Evolutionary conservation across 2,329 filamentous ascomycete genomes (phyloP).

Genomic region (Proliferodiscus dingleyae): DNA sequence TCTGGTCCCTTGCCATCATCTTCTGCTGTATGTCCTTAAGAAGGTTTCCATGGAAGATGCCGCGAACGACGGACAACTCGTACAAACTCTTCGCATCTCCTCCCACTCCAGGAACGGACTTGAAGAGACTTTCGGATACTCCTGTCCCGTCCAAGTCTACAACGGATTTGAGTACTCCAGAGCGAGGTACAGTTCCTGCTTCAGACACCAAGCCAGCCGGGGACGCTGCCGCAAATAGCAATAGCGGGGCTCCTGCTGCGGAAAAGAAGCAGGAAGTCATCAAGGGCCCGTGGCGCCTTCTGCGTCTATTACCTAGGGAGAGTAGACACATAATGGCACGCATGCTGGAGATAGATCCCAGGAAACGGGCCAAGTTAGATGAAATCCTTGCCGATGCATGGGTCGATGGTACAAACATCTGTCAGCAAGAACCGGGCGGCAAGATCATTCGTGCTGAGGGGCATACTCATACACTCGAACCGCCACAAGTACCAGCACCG

Average conservation of each 20-base stretch:
- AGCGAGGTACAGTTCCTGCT: conserved; percentile 18
- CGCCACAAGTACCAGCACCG: conserved; percentile 46
- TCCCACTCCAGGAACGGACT: conserved; percentile 63
- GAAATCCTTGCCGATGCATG: conserved; percentile 86
- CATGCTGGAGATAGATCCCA: conserved; percentile 88
- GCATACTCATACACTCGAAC: conserved; percentile 82
- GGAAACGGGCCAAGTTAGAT: conserved; percentile 74
- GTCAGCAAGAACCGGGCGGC: conserved; percentile 76
- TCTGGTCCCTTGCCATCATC: conserved; percentile 98
- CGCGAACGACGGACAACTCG: conserved; percentile 85
- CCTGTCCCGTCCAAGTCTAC: conserved; percentile 25
- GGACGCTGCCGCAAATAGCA: conserved; percentile 4
- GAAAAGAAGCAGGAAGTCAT: conserved; percentile 67
- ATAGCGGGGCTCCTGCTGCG: conserved; percentile 15
- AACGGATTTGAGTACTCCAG: conserved; percentile 18
- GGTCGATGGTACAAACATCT: conserved; percentile 82
- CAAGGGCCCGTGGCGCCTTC: conserved; percentile 84
- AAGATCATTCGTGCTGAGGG: conserved; percentile 66
- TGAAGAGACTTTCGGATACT: conserved; percentile 21
- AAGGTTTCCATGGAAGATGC: conserved; percentile 95
- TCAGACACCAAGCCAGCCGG: conserved; percentile 14
- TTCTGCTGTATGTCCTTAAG: conserved; percentile 98
- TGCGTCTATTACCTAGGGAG: conserved; percentile 83
- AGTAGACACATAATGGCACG: conserved; percentile 82
- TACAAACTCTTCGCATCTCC: conserved; percentile 88